Evolutionary conservation across 495 filamentous ascomycete species (phyloP).

Genomic region (Hypoxylon cercidicola): DNA sequence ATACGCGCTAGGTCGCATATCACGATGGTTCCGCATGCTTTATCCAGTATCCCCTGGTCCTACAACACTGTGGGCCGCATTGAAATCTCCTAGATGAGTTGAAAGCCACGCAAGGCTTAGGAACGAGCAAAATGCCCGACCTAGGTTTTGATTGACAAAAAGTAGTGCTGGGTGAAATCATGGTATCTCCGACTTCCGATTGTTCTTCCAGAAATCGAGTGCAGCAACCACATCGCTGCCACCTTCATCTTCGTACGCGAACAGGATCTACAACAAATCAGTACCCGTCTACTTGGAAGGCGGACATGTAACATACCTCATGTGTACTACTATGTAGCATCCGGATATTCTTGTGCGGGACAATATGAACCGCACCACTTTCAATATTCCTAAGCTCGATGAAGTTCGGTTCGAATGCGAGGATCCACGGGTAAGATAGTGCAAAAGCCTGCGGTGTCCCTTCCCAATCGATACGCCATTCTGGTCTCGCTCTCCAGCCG

Average conservation of each 20-base stretch:
- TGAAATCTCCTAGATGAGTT: constrained; percentile 20
- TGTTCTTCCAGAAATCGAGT: constrained; percentile 93
- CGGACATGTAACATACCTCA: constrained; percentile 73
- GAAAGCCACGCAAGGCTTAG: constrained; percentile 16
- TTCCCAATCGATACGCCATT: constrained; percentile 99
- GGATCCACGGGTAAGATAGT: constrained; percentile 91
- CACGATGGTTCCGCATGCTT: constrained; percentile 28
- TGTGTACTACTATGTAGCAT: constrained; percentile 97
- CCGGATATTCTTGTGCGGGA: constrained; percentile 93
- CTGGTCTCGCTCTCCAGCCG: constrained; percentile 93
- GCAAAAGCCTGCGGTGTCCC: constrained; percentile 91
- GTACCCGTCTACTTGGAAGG: constrained; percentile 33
- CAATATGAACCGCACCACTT: constrained; percentile 90
- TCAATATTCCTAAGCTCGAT: constrained; percentile 96
- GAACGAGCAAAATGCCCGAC: constrained; percentile 11
- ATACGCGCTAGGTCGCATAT: constrained; percentile 12
- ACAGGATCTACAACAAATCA: constrained; percentile 50
- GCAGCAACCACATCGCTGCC: constrained; percentile 94
- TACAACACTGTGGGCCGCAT: constrained; percentile 23
- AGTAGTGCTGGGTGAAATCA: constrained; percentile 18
- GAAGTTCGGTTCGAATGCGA: constrained; percentile 99
- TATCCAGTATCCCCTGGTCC: constrained; percentile 41
- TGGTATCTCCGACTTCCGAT: constrained; percentile 52
- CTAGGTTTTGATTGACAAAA: constrained; percentile 16
- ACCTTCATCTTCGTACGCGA: constrained; percentile 96